Evolutionary conservation across 352 stramenopile species (phyloP), one percentile per base, ranked within the genome.

Genomic region (Globisporangium sylvaticum): DNA sequence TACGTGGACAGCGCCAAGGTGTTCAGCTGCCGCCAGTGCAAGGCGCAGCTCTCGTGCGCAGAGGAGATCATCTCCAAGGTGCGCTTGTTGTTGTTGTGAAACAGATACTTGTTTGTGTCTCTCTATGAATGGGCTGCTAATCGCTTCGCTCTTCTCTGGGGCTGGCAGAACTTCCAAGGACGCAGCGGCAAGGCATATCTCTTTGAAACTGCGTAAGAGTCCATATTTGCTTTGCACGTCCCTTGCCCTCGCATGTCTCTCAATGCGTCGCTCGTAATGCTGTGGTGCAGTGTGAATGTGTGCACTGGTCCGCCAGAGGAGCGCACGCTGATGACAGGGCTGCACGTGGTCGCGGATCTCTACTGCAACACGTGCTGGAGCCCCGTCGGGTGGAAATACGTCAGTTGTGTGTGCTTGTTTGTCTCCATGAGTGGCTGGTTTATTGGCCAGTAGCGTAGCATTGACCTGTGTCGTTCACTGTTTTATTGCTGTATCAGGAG

Each of bases 11-110:
- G 91, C 64, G 71, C 84, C 59, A 83, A 94, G 61, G 71, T 98
- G 22, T 98, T 98, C 65, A 83, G 87, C 58, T 98, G 95, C 75
- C 83, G 76, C 64, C 81, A 97, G 37, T 98, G 95, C 75, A 79
- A 81, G 57, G 95, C 95, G 42, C 93, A 98, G 68, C 77, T 98
- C 34, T 93, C 93, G 8, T 90, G 79, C 72, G 83, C 89, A 58
- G 93, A 98, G 70, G 92, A 98, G 65, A 98, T 98, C 66, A 95
- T 98, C 63, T 98, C 92, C 31, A 98, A 98, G 75, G 94, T 91
- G 69, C 76, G 71, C n/a, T 25, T 77, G n/a, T n/a, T n/a, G n/a
- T n/a, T n/a, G n/a, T n/a, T n/a, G 62, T 68, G 29, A 64, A 10
- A 58, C 34, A 10, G 25, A 10, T 25, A 12, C 39, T 67, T 52